Evolutionary conservation across 2,329 filamentous ascomycete species (phyloP).

Genomic region (Trichophaea hybrida): DNA sequence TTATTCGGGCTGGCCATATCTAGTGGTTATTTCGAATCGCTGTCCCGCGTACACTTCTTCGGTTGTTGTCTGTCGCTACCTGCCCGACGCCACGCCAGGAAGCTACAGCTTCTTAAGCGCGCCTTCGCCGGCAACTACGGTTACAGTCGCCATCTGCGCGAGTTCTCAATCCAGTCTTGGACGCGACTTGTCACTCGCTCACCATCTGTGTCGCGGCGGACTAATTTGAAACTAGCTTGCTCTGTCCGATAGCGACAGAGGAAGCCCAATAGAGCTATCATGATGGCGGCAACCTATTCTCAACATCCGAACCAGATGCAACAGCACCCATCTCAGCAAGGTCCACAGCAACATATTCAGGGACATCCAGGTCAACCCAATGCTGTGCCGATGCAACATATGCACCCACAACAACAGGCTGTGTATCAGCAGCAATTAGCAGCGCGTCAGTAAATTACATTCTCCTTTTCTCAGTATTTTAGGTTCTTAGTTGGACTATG

Average conservation of each 20-base stretch:
- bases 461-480: neutral
- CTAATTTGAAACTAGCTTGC: slow-evolving; percentile 5
- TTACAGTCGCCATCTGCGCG: neutral
- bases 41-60: neutral
- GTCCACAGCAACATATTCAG: slow-evolving; percentile 27
- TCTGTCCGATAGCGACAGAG: slow-evolving; percentile 6
- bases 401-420: slow-evolving; percentile 23
- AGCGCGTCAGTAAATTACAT: slow-evolving; percentile 18
- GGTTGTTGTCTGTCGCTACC: neutral
- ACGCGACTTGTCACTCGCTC: neutral
- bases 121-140: neutral
- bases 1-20: neutral
- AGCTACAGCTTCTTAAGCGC: neutral
- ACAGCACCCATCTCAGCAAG: slow-evolving; percentile 24
- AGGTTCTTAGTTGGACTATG: neutral
- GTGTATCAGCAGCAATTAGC: slow-evolving; percentile 22
- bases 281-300: slow-evolving; percentile 26
- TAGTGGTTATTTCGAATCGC: neutral
- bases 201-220: neutral
- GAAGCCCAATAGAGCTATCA: slow-evolving; percentile 9
- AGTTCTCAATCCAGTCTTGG: neutral
- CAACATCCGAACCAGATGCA: slow-evolving; percentile 25
- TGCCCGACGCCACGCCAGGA: neutral
- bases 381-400: slow-evolving; percentile 25
- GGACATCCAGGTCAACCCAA: slow-evolving; percentile 26